phyloP scores from a whole-genome alignment of 441 rosid species.

The Mallotus repandus region DNA sequence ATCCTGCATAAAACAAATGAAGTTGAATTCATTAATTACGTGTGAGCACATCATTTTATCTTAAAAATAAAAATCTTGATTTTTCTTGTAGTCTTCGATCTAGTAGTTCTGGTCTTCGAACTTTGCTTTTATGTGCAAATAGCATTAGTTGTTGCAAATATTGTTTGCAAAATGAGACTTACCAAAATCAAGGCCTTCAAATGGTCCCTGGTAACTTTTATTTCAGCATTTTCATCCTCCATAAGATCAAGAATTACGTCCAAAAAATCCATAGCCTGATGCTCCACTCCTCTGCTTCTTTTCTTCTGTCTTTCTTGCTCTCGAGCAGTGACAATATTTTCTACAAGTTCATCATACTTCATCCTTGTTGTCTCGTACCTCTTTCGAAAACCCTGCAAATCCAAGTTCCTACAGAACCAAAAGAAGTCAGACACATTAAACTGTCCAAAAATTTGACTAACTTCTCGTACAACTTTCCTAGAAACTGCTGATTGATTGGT shows the following conservation, averaged over 20 bases:
- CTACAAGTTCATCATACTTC: constrained; percentile 29
- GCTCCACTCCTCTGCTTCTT: neutral
- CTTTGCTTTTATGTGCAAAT: no score
- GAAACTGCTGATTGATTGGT: constrained; percentile 10
- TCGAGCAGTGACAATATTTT: constrained; percentile 24
- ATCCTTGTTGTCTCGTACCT: constrained; percentile 20
- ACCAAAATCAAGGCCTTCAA: constrained; percentile 37
- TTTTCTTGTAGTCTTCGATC: no score
- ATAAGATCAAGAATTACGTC: constrained; percentile 31
- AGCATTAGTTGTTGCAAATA: no score
- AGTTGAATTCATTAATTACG: no score
- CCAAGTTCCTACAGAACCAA: constrained; percentile 35
- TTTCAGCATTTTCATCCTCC: constrained; percentile 25
- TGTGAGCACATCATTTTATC: no score
- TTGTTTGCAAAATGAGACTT: neutral
- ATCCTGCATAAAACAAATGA: constrained; percentile 18
- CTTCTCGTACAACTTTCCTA: constrained; percentile 27
- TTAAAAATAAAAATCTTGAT: no score
- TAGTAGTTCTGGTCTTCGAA: no score
- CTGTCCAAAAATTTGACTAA: constrained; percentile 33
- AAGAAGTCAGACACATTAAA: constrained; percentile 36
- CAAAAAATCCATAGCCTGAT: constrained; percentile 27
- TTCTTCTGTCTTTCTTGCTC: constrained; percentile 15
- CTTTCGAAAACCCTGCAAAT: constrained; percentile 33
- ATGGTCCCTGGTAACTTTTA: constrained; percentile 28